Evolutionary conservation across 2,329 filamentous ascomycete species (phyloP).

Genomic region (Exophiala viscosa): DNA sequence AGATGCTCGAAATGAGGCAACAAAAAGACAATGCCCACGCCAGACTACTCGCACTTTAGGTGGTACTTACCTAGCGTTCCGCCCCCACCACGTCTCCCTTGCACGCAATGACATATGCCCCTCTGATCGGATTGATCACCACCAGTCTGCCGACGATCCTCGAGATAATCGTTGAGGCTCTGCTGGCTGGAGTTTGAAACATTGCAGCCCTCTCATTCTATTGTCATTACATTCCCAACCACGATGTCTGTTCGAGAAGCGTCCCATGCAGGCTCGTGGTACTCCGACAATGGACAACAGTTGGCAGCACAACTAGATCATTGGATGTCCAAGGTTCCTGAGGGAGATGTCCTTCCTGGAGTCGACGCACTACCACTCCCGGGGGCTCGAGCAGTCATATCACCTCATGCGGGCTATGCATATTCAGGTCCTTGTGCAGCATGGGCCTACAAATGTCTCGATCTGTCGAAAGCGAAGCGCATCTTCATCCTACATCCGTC

Average conservation of each 20-base stretch:
- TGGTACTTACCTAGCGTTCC: too few species aligned
- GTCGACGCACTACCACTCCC: constrained; percentile 64
- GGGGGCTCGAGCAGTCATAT: constrained; percentile 80
- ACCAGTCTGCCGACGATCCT: constrained; percentile 1
- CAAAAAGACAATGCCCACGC: too few species aligned
- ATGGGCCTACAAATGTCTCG: constrained; percentile 88
- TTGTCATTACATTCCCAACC: background rate
- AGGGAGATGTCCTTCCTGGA: constrained; percentile 53
- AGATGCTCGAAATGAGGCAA: too few species aligned
- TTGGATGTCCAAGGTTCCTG: constrained; percentile 70
- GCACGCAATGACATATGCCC: too few species aligned
- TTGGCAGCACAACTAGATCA: constrained; percentile 67
- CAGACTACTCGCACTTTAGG: too few species aligned
- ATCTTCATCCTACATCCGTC: constrained; percentile 92
- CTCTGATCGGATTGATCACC: too few species aligned
- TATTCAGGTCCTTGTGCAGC: constrained; percentile 91
- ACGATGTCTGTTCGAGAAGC: constrained; percentile 51
- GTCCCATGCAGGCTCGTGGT: constrained; percentile 86
- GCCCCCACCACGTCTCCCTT: too few species aligned
- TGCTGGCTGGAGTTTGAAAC: background rate
- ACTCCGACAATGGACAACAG: constrained; percentile 57
- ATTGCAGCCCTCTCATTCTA: background rate
- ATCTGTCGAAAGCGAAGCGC: constrained; percentile 77
- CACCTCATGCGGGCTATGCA: constrained; percentile 87
- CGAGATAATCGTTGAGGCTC: background rate